A percentile compares a stretch with the other conserved stretches of the same genome.
Evolutionary conservation across 2,329 filamentous ascomycete genomes (phyloP).

Genomic region (Trichoderma citrinoviride): DNA sequence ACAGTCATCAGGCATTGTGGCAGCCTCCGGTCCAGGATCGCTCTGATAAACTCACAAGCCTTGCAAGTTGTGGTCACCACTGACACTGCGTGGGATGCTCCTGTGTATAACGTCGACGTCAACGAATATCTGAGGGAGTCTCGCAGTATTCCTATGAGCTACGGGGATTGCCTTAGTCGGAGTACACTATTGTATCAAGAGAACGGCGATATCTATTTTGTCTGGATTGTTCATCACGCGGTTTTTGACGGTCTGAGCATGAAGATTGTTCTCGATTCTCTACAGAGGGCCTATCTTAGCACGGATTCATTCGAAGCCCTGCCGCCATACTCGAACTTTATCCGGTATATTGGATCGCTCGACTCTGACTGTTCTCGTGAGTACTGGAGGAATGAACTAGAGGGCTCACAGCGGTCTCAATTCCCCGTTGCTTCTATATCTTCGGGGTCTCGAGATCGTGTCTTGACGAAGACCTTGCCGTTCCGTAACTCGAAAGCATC

Average conservation of each 20-base stretch:
- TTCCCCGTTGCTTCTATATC: slow-evolving; percentile 11
- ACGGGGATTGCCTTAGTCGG: slow-evolving; percentile 7
- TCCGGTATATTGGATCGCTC: background rate
- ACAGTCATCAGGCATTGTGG: background rate
- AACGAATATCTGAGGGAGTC: background rate
- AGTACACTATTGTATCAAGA: background rate
- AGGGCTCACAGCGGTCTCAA: slow-evolving; percentile 14
- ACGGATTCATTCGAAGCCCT: background rate
- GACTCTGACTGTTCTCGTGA: background rate
- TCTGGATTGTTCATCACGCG: slow-evolving; percentile 16
- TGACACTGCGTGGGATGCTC: slow-evolving; percentile 1
- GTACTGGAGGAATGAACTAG: slow-evolving; percentile 24
- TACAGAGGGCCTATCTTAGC: background rate
- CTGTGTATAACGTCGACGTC: background rate
- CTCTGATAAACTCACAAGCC: background rate
- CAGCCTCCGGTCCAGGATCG: slow-evolving; percentile 18
- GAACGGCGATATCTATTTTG: background rate
- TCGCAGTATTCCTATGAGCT: background rate
- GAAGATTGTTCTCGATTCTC: slow-evolving; percentile 5
- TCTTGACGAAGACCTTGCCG: slow-evolving; percentile 1
- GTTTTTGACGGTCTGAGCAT: slow-evolving; percentile 15
- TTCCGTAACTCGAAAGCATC: slow-evolving; percentile 2
- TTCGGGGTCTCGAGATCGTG: background rate
- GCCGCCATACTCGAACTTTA: background rate
- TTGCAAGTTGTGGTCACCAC: background rate